These are phyloP conservation scores for Litchi chinensis DNA, from an alignment of 345 rosid genomes.

Conservation along the genomic window DNA sequence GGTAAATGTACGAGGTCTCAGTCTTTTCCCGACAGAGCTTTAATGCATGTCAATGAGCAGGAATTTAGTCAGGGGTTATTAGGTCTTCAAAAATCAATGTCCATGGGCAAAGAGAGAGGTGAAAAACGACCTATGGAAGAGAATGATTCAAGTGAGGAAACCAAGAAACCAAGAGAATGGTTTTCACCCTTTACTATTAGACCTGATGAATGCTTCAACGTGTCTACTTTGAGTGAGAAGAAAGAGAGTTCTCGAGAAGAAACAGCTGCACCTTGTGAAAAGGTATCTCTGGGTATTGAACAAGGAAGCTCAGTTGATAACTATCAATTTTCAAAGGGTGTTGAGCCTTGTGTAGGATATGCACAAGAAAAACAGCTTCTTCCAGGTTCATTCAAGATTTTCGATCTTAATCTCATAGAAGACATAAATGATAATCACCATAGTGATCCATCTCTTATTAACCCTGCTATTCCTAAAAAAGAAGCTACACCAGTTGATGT, in stretches of 20 bases:
- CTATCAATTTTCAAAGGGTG: constrained; percentile 32
- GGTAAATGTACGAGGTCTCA: constrained; percentile 57
- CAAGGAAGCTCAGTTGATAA: constrained; percentile 36
- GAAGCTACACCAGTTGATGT: constrained; percentile 60
- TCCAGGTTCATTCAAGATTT: constrained; percentile 84
- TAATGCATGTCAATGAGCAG: constrained; percentile 40
- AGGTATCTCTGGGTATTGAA: constrained; percentile 22
- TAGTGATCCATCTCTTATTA: constrained; percentile 39
- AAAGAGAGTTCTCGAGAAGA: constrained; percentile 30
- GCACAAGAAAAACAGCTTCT: constrained; percentile 76
- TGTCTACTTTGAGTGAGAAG: constrained; percentile 37
- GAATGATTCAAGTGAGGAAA: constrained; percentile 48
- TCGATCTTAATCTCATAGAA: constrained; percentile 90
- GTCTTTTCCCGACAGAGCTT: constrained; percentile 59
- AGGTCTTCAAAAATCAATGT: constrained; percentile 48
- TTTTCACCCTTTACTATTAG: constrained; percentile 46
- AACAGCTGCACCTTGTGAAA: constrained; percentile 36
- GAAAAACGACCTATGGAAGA: constrained; percentile 64
- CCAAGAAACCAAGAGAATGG: constrained; percentile 77
- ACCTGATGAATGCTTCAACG: constrained; percentile 31
- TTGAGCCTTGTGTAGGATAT: constrained; percentile 42
- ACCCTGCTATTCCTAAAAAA: constrained; percentile 39
- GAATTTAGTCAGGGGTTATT: constrained; percentile 42
- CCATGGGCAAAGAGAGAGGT: constrained; percentile 62
- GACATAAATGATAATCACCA: constrained; percentile 58